Evolutionary conservation across 768 basidiomycete species (phyloP).

Genomic region (Collybia mongolica): DNA sequence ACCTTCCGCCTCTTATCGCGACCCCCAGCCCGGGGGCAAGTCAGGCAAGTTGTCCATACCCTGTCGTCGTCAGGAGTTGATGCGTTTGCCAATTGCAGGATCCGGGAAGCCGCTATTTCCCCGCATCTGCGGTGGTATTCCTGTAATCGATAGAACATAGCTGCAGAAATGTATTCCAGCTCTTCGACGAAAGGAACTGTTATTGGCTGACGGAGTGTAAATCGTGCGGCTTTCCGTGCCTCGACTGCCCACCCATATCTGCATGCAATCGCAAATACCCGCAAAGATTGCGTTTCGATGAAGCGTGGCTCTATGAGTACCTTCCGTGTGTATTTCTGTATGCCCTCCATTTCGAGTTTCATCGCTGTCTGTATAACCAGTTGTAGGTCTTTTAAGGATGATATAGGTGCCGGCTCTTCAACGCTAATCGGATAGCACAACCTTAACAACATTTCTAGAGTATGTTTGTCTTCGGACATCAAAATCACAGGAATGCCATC

Average conservation of each 20-base stretch:
- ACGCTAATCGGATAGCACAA: slow-evolving; percentile 50
- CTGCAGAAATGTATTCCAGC: slow-evolving; percentile 39
- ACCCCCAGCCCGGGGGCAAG: slow-evolving; percentile 18
- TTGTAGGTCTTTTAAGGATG: slow-evolving; percentile 39
- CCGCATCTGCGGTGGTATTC: slow-evolving; percentile 41
- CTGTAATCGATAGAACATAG: slow-evolving; percentile 37
- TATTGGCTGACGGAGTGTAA: slow-evolving; percentile 31
- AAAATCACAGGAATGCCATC: slow-evolving; percentile 42
- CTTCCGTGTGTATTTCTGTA: slow-evolving; percentile 29
- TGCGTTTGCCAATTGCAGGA: background rate
- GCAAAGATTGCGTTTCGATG: slow-evolving; percentile 33
- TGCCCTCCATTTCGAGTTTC: slow-evolving; percentile 51
- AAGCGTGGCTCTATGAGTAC: slow-evolving; percentile 32
- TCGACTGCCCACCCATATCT: slow-evolving; percentile 34
- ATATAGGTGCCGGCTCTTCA: slow-evolving; percentile 22
- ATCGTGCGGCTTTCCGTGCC: slow-evolving; percentile 30
- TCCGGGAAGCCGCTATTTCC: slow-evolving; percentile 21
- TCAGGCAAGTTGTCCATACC: slow-evolving; percentile 29
- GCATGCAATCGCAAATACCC: slow-evolving; percentile 44
- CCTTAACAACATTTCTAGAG: slow-evolving; percentile 40
- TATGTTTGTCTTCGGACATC: slow-evolving; percentile 43
- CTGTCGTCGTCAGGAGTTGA: slow-evolving; percentile 21
- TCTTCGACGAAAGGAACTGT: slow-evolving; percentile 28
- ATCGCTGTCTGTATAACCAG: slow-evolving; percentile 41
- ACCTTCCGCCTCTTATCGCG: background rate